Evolutionary conservation across 169 alveolate genomes (phyloP), one percentile per base, ranked within the genome.

Genomic region (Cryptosporidium tyzzeri): DNA sequence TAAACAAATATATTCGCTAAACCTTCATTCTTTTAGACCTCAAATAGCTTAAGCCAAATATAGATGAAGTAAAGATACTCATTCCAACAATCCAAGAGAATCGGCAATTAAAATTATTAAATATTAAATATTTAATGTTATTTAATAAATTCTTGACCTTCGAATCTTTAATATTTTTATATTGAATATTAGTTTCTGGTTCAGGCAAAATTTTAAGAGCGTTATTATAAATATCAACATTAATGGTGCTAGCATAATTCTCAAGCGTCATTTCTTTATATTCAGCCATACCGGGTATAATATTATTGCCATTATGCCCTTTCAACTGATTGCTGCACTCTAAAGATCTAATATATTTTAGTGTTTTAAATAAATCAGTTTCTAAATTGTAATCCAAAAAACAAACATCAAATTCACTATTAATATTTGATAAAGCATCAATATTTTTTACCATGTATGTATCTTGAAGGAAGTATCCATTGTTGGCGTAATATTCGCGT

Each of bases 401-500:
- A 26, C 45, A 16, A 31, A 80, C 39, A 5, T 21, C 80, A 37
- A 62, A 80, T n/a, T 80, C 75, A 65, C 44, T 58, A 41, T 51
- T 39, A 35, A 80, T 80, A 12, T 41, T 1, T 41, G 70, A 37
- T 4, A 67, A 39, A 26, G 51, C 45, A 8, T 74, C 80, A 39
- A 97, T 87, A 51, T 85, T 53, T 73, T 97, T 97, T n/a, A 96
- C 97, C 98, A 97, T 96, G 86, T 95, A 97, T 39, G 98, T 96
- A 41, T 97, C 98, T 93, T 97, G 98, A 58, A 96, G 91, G 62
- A 87, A 93, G 92, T 98, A 99, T 48, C 99, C 99, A 67, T 97
- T 93, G 85, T 97, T 97, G 58, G 97, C 96, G 94, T 99, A 99
- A 93, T 99, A 99, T 87, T 97, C 98, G 70, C 99, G 95, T n/a